Evolutionary conservation across 768 basidiomycete species (phyloP).

Genomic region (Collybia nuda): DNA sequence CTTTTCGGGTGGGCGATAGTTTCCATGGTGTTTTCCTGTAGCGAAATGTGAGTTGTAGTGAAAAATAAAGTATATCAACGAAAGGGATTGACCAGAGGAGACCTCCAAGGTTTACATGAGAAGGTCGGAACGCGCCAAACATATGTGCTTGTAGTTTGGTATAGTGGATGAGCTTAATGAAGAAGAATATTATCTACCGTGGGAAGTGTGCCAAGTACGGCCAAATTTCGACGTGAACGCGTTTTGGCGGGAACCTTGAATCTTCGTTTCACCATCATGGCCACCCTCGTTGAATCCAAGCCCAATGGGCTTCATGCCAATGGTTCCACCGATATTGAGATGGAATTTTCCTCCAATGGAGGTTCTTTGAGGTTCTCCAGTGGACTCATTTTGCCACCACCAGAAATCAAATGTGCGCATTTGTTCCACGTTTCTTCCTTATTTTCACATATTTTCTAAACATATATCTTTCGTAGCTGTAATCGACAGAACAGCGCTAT

Average conservation of each 20-base stretch:
- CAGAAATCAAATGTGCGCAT: conserved; percentile 86
- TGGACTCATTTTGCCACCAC: conserved; percentile 93
- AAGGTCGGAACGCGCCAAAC: conserved; percentile 86
- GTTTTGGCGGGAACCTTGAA: conserved; percentile 20
- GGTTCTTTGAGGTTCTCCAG: conserved; percentile 59
- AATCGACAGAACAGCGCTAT: conserved; percentile 91
- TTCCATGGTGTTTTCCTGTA: conserved; percentile 94
- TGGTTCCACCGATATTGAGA: conserved; percentile 40
- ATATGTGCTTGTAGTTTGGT: conserved; percentile 36
- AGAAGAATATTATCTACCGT: conserved; percentile 29
- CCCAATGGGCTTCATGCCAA: conserved; percentile 41
- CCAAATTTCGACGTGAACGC: conserved; percentile 12
- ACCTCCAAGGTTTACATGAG: conserved; percentile 66
- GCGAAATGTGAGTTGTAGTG: conserved; percentile 4
- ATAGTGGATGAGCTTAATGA: conserved; percentile 1
- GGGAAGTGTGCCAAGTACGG: conserved; percentile 21
- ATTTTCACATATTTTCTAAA: conserved; percentile 1
- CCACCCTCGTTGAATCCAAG: conserved; percentile 38
- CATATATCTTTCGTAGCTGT: conserved; percentile 54
- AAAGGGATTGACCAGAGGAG: conserved; percentile 73
- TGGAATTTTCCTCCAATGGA: conserved; percentile 30
- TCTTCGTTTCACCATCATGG: conserved; percentile 34
- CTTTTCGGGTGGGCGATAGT: conserved; percentile 88
- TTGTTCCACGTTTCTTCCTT: conserved; percentile 29
- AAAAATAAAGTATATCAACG: background rate